phyloP scores from a whole-genome alignment of 179 eudicot genomes.

The Beta macrorhiza region DNA sequence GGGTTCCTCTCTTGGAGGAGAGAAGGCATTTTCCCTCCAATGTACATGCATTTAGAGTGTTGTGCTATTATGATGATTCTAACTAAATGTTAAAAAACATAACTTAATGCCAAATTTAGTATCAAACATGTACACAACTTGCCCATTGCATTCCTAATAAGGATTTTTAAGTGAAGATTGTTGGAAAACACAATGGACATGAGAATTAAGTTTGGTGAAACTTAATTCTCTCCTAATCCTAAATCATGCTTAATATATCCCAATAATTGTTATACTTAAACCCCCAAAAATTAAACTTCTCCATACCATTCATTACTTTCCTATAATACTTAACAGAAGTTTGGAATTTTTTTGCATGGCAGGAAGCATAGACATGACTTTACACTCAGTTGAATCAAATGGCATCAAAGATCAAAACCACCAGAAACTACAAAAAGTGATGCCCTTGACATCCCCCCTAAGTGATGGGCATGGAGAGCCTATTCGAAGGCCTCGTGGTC shows the following conservation, averaged over 20 bases:
- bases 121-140: constrained; percentile 4
- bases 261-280: constrained; percentile 31
- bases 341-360: constrained; percentile 25
- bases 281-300: constrained; percentile 24
- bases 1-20: too few relatives aligned
- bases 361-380: constrained; percentile 35
- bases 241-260: constrained; percentile 34
- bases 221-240: constrained; percentile 44
- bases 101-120: background rate
- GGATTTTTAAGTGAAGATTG: constrained; percentile 21
- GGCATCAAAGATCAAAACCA: constrained; percentile 30
- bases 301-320: constrained; percentile 20
- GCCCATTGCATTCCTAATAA: constrained; percentile 14
- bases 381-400: constrained; percentile 29
- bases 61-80: background rate
- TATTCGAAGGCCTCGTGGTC: constrained; percentile 40
- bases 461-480: constrained; percentile 26
- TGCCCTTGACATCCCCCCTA: constrained; percentile 1
- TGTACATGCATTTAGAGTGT: background rate
- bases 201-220: constrained; percentile 35
- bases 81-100: background rate
- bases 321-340: background rate
- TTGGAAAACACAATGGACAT: constrained; percentile 38
- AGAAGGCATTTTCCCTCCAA: too few relatives aligned
- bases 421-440: constrained; percentile 22